Percentiles rank a stretch among this genome's conserved stretches.
Conservation (phyloP, 2,329 filamentous ascomycete species). For the Diaporthe aspalathi region DNA sequence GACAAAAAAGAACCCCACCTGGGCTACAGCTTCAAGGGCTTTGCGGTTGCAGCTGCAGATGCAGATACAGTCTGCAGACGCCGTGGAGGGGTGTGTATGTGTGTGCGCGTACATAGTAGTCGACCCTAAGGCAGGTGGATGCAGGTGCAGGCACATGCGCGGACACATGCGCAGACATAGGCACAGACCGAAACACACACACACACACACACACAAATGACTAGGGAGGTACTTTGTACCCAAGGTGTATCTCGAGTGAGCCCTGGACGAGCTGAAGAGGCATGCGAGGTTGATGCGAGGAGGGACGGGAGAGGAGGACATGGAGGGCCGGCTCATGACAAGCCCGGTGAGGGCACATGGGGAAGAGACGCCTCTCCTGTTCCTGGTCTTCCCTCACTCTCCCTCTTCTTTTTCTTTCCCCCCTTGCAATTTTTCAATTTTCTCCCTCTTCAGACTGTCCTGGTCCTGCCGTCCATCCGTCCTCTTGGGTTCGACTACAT, state of each 20-base stretch:
- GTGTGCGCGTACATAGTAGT: neutral
- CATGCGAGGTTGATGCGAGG: no score
- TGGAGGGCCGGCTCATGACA: neutral
- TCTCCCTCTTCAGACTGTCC: neutral
- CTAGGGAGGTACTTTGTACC: no score
- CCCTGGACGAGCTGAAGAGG: constrained; percentile 14
- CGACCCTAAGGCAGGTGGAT: neutral
- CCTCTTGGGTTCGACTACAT: neutral
- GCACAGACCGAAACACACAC: neutral
- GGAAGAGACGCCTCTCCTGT: neutral
- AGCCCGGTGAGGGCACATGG: neutral
- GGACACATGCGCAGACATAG: neutral
- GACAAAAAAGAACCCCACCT: constrained; percentile 22
- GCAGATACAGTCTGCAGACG: constrained; percentile 20
- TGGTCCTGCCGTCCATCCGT: neutral
- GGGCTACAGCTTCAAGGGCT: neutral
- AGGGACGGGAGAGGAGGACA: no score
- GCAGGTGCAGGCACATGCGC: constrained; percentile 1
- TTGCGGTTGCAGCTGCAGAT: constrained; percentile 18
- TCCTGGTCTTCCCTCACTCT: no score
- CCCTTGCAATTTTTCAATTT: neutral
- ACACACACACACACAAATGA: neutral
- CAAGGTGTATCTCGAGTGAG: no score
- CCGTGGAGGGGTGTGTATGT: neutral
- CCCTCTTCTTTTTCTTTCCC: neutral